phyloP scores from a whole-genome alignment of 2,329 filamentous ascomycete species.

The Nothopassalora personata region DNA sequence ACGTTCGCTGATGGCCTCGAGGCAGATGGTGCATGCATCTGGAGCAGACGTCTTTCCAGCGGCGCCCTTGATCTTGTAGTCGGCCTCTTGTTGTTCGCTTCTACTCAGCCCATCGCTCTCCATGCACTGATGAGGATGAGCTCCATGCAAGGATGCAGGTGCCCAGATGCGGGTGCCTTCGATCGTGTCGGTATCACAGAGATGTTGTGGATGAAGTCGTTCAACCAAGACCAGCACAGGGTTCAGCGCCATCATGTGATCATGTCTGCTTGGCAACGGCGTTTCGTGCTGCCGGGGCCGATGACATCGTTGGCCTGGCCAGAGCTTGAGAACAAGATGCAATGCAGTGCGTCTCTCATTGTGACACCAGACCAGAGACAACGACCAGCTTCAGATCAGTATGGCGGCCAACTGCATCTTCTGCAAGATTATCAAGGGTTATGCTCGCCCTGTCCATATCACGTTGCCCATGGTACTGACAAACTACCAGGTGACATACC shows the following conservation, averaged over 20 bases:
- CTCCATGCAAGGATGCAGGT: too few species aligned
- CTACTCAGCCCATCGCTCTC: slow-evolving; percentile 6
- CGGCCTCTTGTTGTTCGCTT: slow-evolving; percentile 12
- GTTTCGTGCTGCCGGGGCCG: neutral
- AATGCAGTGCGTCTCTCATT: neutral
- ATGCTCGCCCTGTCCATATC: slow-evolving; percentile 15
- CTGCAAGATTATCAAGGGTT: slow-evolving; percentile 96
- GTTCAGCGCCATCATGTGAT: neutral
- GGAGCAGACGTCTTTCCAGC: slow-evolving; percentile 8
- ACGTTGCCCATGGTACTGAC: neutral
- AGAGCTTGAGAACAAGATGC: neutral
- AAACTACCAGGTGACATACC: slow-evolving; percentile 77
- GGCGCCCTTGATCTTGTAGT: slow-evolving; percentile 27
- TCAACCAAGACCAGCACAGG: neutral
- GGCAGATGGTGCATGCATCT: slow-evolving; percentile 77
- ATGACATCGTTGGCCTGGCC: neutral
- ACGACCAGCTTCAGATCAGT: neutral
- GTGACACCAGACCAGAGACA: neutral
- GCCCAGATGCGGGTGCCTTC: neutral
- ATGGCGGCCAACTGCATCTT: slow-evolving; percentile 72
- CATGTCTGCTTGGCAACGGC: neutral
- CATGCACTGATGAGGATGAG: slow-evolving; percentile 10
- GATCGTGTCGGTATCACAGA: neutral
- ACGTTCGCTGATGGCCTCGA: slow-evolving; percentile 66
- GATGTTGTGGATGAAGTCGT: neutral